Evolutionary conservation across 768 basidiomycete species (phyloP).

Genomic region (Coprinopsis strossmayeri): DNA sequence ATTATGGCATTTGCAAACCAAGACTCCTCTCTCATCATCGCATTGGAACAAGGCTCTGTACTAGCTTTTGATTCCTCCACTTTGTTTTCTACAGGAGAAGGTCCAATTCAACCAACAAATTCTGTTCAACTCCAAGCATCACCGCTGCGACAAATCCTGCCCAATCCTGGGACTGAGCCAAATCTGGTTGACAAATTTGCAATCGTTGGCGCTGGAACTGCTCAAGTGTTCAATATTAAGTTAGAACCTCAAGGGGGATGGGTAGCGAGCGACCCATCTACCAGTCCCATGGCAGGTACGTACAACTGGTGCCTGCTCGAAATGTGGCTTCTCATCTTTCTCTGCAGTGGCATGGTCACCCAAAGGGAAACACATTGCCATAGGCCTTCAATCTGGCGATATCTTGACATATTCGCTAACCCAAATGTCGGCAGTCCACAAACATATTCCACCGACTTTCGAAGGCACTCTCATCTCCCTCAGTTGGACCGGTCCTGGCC

Average conservation of each 20-base stretch:
- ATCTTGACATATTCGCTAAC: constrained; percentile 60
- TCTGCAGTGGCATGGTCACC: constrained; percentile 74
- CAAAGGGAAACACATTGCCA: constrained; percentile 78
- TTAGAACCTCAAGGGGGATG: constrained; percentile 53
- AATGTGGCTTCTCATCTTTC: constrained; percentile 10
- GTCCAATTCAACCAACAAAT: constrained; percentile 40
- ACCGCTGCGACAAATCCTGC: constrained; percentile 45
- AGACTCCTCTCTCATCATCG: constrained; percentile 56
- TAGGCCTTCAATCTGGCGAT: constrained; percentile 65
- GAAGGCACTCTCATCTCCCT: constrained; percentile 43
- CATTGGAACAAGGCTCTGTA: constrained; percentile 51
- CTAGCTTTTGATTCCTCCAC: constrained; percentile 50
- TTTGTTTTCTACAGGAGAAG: constrained; percentile 40
- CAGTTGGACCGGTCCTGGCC: constrained; percentile 62
- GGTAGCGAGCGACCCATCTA: constrained; percentile 37
- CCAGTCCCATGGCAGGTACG: constrained; percentile 55
- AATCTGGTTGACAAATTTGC: constrained; percentile 54
- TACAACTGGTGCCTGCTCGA: constrained; percentile 11
- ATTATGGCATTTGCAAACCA: constrained; percentile 50
- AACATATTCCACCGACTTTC: constrained; percentile 54
- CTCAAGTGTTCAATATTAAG: constrained; percentile 55
- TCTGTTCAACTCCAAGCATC: constrained; percentile 38
- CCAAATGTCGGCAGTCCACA: constrained; percentile 48
- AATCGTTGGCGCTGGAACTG: constrained; percentile 42
- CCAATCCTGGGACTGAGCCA: constrained; percentile 55